phyloP scores from a whole-genome alignment of 2,329 filamentous ascomycete species.

The Ophiostoma sp. region DNA sequence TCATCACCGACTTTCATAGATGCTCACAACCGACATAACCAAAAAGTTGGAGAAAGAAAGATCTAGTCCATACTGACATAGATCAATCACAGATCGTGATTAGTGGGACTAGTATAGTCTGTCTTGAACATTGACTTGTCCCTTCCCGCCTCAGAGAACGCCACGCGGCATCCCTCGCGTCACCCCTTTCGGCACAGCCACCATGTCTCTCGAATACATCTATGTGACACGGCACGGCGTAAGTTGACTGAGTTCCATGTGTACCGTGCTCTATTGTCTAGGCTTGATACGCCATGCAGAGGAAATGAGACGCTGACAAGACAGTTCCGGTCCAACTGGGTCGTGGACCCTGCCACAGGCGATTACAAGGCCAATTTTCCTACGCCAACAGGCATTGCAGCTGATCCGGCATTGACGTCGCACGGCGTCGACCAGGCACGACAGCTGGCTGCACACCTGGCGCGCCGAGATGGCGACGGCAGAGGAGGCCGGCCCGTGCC shows the following conservation, averaged over 20 bases:
- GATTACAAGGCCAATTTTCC: constrained; percentile 66
- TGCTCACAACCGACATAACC: background rate
- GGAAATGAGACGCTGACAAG: background rate
- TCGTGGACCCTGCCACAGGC: constrained; percentile 73
- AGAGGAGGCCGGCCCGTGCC: constrained; percentile 30
- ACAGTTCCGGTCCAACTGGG: constrained; percentile 90
- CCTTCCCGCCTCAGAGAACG: background rate
- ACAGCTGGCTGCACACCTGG: constrained; percentile 65
- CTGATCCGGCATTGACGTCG: constrained; percentile 79
- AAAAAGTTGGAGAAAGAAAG: too few species aligned
- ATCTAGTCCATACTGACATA: background rate
- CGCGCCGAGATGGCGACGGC: constrained; percentile 24
- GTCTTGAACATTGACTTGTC: background rate
- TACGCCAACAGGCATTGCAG: constrained; percentile 80
- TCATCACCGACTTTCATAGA: constrained; percentile 3
- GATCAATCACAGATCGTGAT: background rate
- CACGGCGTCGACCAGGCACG: constrained; percentile 79
- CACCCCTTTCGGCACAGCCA: background rate
- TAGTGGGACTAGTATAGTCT: background rate
- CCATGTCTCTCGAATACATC: constrained; percentile 64
- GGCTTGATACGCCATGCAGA: background rate
- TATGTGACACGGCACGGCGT: constrained; percentile 72
- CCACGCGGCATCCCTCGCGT: background rate
- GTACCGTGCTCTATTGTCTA: background rate
- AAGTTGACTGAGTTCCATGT: constrained; percentile 35